Base-by-base conservation (phyloP, 1,139 yeast genomes). In the Candida gigantensis region DNA sequence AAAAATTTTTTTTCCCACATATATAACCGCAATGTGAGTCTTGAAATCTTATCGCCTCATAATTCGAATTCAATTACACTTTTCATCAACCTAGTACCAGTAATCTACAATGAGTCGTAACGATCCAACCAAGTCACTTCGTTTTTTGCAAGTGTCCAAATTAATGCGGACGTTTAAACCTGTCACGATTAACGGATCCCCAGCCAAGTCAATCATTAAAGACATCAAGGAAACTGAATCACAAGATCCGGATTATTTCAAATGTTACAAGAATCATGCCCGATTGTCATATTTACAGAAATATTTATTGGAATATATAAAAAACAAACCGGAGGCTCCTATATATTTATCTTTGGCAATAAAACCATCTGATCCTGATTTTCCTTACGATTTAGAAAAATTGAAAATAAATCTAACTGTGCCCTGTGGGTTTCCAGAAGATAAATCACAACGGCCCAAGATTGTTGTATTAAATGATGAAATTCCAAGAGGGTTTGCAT, bases 311-410 rank as follows among this genome's bases (percentile, higher is more conserved):
- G 46, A 46, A 14, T 46, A 50, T 32, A 40, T 58, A n/a, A 41
- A 37, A 14, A 43, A 42, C 11, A 46, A 52, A 28, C 51, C 52
- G 6, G 43, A 43, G 17, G 45, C 46, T 18, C 43, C 57, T 9
- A 51, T 68, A 1, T 67, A 68, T 35, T 40, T 69, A 6, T 64
- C 72, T 21, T 62, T 69, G 37, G 41, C 53, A 24, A 43, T 70
- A n/a, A 47, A 50, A 14, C 90, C 92, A 0, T 69, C 83, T 0
- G 92, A 83, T 52, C 90, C 90, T 0, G 86, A 83, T 28, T 84
- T 84, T 52, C 85, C 90, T 0, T 84, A 71, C 51, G 87, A 81
- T 41, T 57, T 84, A 20, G 72, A 70, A 6, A 49, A 55, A 13
- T 62, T 84, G 38, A 67, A 73, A 34, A 50, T 84, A 23, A 72